phyloP scores from a whole-genome alignment of 352 stramenopile genomes.

The Pythium periplocum region DNA sequence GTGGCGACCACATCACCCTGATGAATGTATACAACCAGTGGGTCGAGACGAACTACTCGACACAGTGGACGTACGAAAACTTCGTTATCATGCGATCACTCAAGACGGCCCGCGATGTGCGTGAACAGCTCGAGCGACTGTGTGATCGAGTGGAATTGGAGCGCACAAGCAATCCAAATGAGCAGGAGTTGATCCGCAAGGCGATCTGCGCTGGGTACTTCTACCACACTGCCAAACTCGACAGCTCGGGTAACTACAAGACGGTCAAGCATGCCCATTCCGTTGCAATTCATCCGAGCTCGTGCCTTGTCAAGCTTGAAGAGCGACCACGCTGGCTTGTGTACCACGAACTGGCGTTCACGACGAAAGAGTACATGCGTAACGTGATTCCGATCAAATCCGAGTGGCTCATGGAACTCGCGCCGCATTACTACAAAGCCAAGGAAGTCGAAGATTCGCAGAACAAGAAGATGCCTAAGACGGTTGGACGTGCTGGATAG shows the following conservation, averaged over 20 bases:
- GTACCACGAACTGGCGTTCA: slow-evolving; percentile 99
- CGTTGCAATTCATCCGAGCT: slow-evolving; percentile 98
- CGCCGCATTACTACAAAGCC: slow-evolving; percentile 99
- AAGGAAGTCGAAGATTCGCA: slow-evolving; percentile 95
- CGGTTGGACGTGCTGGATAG: slow-evolving; percentile 28
- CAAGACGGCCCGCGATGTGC: slow-evolving; percentile 97
- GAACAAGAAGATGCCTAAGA: slow-evolving; percentile 97
- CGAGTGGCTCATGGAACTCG: slow-evolving; percentile 98
- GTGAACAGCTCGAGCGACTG: slow-evolving; percentile 98
- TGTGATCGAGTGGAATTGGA: slow-evolving; percentile 98
- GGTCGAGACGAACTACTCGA: slow-evolving; percentile 97
- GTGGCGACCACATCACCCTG: slow-evolving; percentile 97
- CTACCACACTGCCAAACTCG: slow-evolving; percentile 98
- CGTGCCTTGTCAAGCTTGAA: slow-evolving; percentile 90
- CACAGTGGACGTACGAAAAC: slow-evolving; percentile 95
- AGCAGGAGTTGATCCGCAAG: slow-evolving; percentile 95
- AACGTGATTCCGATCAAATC: slow-evolving; percentile 95
- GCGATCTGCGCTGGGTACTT: slow-evolving; percentile 99
- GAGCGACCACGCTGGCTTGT: slow-evolving; percentile 93
- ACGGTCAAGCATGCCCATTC: slow-evolving; percentile 98
- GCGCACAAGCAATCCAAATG: slow-evolving; percentile 68
- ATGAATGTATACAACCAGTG: slow-evolving; percentile 98
- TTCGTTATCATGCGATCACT: slow-evolving; percentile 97
- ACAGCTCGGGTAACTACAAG: slow-evolving; percentile 96
- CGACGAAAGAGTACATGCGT: slow-evolving; percentile 99